phyloP scores from a whole-genome alignment of 345 rosid genomes.

The Linum usitatissimum region DNA sequence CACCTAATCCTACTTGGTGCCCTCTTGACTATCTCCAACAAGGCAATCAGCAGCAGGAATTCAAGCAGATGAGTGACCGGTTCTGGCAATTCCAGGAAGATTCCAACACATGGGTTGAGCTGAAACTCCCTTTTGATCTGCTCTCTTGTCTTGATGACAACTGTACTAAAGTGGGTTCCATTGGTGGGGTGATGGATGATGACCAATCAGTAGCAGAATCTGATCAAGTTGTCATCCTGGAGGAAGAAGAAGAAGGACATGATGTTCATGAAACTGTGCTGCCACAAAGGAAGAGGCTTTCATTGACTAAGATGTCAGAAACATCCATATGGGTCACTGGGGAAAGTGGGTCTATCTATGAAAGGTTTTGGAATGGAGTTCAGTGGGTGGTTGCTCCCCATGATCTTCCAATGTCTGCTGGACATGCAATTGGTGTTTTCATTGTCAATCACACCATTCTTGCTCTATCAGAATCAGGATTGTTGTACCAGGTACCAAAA shows the following conservation, averaged over 20 bases:
- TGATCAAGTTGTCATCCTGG: constrained; percentile 8
- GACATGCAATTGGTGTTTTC: constrained; percentile 33
- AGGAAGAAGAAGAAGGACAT: constrained; percentile 10
- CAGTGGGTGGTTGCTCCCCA: constrained; percentile 67
- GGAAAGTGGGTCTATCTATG: constrained; percentile 52
- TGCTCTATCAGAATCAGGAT: constrained; percentile 48
- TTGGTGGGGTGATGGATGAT: constrained; percentile 13
- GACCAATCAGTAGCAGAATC: no score
- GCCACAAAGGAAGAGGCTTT: constrained; percentile 45
- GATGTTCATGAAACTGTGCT: constrained; percentile 16
- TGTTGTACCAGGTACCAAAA: constrained; percentile 39
- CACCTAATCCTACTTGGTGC: constrained; percentile 8
- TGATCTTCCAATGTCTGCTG: constrained; percentile 38
- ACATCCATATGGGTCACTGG: constrained; percentile 61
- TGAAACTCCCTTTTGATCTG: constrained; percentile 52
- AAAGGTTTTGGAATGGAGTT: constrained; percentile 72
- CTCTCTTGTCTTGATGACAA: constrained; percentile 42
- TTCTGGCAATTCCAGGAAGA: constrained; percentile 54
- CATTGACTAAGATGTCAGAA: constrained; percentile 50
- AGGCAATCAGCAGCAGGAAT: constrained; percentile 8
- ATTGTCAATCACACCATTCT: constrained; percentile 55
- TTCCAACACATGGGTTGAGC: constrained; percentile 48
- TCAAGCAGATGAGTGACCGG: constrained; percentile 48
- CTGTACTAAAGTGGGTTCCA: constrained; percentile 45
- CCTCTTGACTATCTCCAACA: constrained; percentile 10